A percentile compares a stretch with the other conserved stretches of the same genome.
Evolutionary conservation across 1,284 basidiomycete genomes (phyloP).

Genomic region (Cryptococcus maquisensis): DNA sequence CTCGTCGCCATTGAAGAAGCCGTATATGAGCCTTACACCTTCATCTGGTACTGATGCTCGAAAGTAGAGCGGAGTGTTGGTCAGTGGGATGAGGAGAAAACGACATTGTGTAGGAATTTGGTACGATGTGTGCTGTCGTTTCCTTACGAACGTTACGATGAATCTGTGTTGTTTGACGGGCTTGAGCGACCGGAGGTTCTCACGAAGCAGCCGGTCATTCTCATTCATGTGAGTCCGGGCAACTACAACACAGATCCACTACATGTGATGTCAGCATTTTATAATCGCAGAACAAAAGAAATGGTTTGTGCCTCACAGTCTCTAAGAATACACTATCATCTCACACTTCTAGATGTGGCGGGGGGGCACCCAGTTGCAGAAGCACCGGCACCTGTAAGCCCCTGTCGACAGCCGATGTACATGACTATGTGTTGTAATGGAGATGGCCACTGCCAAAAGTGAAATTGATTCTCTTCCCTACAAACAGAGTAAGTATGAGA

Average conservation of each 20-base stretch:
- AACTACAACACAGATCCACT: too few relatives aligned
- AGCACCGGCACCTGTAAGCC: too few relatives aligned
- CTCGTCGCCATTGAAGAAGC: constrained; percentile 40
- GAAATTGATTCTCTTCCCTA: constrained; percentile 25
- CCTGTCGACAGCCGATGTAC: too few relatives aligned
- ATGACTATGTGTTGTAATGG: constrained; percentile 16
- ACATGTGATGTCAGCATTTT: too few relatives aligned
- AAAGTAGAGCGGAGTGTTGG: neutral
- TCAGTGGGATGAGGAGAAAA: neutral
- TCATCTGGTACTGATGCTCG: constrained; percentile 3
- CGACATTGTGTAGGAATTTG: neutral
- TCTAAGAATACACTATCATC: too few relatives aligned
- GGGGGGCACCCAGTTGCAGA: too few relatives aligned
- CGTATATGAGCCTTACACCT: constrained; percentile 3
- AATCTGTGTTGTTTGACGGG: neutral
- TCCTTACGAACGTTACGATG: too few relatives aligned
- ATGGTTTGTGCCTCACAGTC: too few relatives aligned
- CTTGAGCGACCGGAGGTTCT: neutral
- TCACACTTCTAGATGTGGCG: too few relatives aligned
- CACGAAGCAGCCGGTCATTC: too few relatives aligned
- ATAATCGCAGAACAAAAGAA: too few relatives aligned
- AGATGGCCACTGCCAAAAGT: constrained; percentile 23
- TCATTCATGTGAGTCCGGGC: too few relatives aligned
- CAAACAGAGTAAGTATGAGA: neutral
- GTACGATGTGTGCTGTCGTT: neutral